Evolutionary conservation across 108 stramenopile species (phyloP).

Genomic region (Mediolabrus comicus): DNA sequence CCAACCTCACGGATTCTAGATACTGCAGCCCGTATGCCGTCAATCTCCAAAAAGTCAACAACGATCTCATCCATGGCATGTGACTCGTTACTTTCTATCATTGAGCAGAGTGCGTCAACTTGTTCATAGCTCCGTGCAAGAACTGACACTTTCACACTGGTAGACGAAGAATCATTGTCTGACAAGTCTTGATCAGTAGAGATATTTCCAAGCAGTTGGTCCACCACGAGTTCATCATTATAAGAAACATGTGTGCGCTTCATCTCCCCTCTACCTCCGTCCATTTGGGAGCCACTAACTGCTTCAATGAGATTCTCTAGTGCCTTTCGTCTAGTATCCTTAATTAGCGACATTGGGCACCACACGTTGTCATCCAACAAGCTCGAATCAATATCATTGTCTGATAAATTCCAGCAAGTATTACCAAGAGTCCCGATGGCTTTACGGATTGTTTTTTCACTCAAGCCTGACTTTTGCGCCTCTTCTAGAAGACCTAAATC

Average conservation of each 20-base stretch:
- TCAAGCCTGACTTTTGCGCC: conserved; percentile 42
- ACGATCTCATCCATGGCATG: conserved; percentile 56
- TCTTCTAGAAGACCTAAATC: conserved; percentile 37
- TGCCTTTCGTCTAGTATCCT: conserved; percentile 59
- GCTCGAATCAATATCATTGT: conserved; percentile 40
- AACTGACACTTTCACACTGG: conserved; percentile 36
- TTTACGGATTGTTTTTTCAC: conserved; percentile 41
- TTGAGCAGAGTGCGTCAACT: conserved; percentile 54
- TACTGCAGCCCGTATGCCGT: conserved; percentile 63
- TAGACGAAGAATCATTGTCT: neutral
- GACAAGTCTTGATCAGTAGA: neutral
- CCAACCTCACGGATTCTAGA: conserved; percentile 38
- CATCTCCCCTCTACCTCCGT: neutral
- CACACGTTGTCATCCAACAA: conserved; percentile 45
- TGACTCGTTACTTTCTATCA: conserved; percentile 38
- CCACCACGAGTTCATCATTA: conserved; percentile 14
- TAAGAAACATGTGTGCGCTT: neutral
- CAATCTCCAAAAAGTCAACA: conserved; percentile 77
- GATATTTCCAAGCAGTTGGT: conserved; percentile 22
- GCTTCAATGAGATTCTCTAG: conserved; percentile 39
- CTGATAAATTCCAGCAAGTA: conserved; percentile 37
- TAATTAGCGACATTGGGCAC: conserved; percentile 66
- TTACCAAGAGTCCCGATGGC: conserved; percentile 73
- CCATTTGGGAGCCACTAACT: neutral
- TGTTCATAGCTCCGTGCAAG: conserved; percentile 56